Percentiles rank a stretch among this genome's conserved stretches.
Conservation (phyloP, 192 early-diverging fungal species). For the Backusella parvicylindrica region DNA sequence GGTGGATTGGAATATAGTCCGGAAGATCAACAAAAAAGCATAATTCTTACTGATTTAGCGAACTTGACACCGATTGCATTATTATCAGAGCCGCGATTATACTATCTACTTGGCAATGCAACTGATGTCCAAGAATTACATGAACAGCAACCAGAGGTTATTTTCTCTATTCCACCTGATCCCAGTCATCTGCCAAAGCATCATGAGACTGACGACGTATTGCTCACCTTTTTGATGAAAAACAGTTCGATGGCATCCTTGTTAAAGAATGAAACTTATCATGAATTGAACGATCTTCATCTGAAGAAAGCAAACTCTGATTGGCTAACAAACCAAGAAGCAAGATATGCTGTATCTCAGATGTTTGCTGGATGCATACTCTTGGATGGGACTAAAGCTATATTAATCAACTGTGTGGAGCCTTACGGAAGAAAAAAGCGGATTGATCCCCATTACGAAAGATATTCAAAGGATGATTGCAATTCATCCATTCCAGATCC, state of each 20-base stretch:
- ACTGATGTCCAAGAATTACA: conserved; percentile 4
- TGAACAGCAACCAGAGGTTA: conserved; percentile 4
- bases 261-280: conserved; percentile 8
- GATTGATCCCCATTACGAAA: conserved; percentile 10
- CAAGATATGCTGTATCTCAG: conserved; percentile 5
- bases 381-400: background rate
- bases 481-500: conserved; percentile 5
- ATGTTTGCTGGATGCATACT: background rate
- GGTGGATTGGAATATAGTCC: background rate
- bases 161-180: conserved; percentile 16
- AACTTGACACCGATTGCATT: conserved; percentile 10
- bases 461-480: background rate
- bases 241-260: background rate
- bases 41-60: background rate
- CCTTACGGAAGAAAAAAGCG: background rate
- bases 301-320: conserved; percentile 5
- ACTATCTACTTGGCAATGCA: conserved; percentile 6
- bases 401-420: background rate
- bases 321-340: conserved; percentile 9
- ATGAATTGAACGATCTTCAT: conserved; percentile 1
- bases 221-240: conserved; percentile 9
- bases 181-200: background rate
- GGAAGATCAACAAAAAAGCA: conserved; percentile 7
- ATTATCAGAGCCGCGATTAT: background rate
- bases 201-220: background rate